Conservation (phyloP, 805 yeast species). For the Saturnispora hagleri region DNA sequence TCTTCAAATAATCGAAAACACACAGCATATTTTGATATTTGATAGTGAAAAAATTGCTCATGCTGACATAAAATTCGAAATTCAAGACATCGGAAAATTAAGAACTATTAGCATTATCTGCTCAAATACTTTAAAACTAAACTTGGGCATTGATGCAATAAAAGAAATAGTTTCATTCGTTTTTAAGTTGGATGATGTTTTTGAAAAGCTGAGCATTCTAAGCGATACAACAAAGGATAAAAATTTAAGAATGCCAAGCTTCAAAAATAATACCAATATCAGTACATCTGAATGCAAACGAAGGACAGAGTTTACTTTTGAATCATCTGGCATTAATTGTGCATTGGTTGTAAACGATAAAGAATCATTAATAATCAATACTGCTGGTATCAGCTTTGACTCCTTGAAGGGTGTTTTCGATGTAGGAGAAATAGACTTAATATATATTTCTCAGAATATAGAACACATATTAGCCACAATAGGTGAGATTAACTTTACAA, state of each 20-base stretch:
- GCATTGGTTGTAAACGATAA: not conserved
- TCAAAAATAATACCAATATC: not conserved
- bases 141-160: constrained; percentile 12
- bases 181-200: constrained; percentile 12
- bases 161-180: constrained; percentile 10
- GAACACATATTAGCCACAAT: constrained; percentile 8
- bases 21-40: constrained; percentile 21
- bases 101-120: constrained; percentile 32
- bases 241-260: not conserved
- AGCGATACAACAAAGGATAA: not conserved
- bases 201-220: not conserved
- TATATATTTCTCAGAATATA: not conserved
- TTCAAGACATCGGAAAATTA: constrained; percentile 22
- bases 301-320: not conserved
- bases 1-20: constrained; percentile 21
- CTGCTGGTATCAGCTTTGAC: not conserved
- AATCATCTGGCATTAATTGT: not conserved
- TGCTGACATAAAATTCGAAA: constrained; percentile 48
- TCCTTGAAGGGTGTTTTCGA: not conserved
- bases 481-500: constrained; percentile 15
- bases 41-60: constrained; percentile 20
- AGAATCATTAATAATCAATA: not conserved
- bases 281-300: not conserved
- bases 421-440: not conserved
- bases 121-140: constrained; percentile 32